Percentiles rank a stretch among this genome's conserved stretches.
phyloP scores from a whole-genome alignment of 2,329 filamentous ascomycete species.

The Eutypa lata region DNA sequence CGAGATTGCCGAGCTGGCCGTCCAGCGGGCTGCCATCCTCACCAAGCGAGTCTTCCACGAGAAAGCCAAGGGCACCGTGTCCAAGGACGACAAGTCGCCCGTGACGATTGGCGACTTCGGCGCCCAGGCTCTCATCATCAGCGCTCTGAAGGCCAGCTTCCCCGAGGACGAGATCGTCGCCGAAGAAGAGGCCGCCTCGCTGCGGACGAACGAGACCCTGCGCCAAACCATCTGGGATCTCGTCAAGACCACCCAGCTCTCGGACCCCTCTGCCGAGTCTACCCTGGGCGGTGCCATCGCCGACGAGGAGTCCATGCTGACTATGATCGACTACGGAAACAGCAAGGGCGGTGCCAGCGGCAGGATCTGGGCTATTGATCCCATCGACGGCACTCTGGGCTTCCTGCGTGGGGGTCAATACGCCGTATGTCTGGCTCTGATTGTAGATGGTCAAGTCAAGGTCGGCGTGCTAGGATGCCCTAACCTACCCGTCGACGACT shows the following conservation, averaged over 20 bases:
- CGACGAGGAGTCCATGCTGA: slow-evolving; percentile 63
- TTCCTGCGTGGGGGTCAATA: slow-evolving; percentile 97
- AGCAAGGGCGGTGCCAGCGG: slow-evolving; percentile 70
- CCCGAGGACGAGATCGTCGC: slow-evolving; percentile 88
- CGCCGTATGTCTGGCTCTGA: slow-evolving; percentile 86
- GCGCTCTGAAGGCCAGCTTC: slow-evolving; percentile 85
- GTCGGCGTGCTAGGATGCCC: slow-evolving; percentile 94
- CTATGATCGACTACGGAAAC: slow-evolving; percentile 64
- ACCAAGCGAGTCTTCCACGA: slow-evolving; percentile 79
- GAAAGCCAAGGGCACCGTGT: slow-evolving; percentile 89
- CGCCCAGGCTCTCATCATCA: slow-evolving; percentile 93
- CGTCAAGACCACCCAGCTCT: slow-evolving; percentile 68
- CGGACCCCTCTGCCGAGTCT: slow-evolving; percentile 61
- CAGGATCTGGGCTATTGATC: slow-evolving; percentile 93
- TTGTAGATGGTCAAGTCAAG: slow-evolving; percentile 90
- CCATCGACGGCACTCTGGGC: slow-evolving; percentile 96
- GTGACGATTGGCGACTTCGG: slow-evolving; percentile 98
- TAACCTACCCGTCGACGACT: slow-evolving; percentile 87
- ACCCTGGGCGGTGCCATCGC: slow-evolving; percentile 67
- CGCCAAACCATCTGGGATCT: slow-evolving; percentile 80
- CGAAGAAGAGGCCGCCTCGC: slow-evolving; percentile 84
- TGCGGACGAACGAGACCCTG: slow-evolving; percentile 69
- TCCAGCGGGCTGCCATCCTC: slow-evolving; percentile 70
- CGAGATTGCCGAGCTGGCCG: slow-evolving; percentile 69
- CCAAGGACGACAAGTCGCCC: slow-evolving; percentile 92